A percentile compares a stretch with the other conserved stretches of the same genome.
Conservation (phyloP, 139 green algal genomes). For the Chlamydomonas incerta region DNA sequence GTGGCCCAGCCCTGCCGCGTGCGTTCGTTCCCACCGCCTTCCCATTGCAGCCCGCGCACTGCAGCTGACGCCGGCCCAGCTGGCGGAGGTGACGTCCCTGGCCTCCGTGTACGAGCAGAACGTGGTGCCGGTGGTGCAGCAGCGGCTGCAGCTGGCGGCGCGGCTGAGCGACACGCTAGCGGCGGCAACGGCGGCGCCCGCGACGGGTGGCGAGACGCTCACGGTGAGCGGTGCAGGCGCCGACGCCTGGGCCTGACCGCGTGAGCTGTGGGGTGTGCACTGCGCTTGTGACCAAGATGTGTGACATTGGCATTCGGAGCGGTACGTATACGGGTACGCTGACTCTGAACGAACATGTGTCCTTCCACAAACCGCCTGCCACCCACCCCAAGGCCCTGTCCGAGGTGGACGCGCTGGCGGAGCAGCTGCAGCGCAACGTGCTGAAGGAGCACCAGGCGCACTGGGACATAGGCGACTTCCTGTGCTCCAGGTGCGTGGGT, state of each 20-base stretch:
- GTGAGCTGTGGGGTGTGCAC: no score
- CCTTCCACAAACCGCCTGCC: background rate
- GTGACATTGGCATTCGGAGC: no score
- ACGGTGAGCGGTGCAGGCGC: background rate
- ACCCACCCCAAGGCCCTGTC: background rate
- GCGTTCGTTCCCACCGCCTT: no score
- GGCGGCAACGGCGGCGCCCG: background rate
- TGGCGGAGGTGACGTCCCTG: background rate
- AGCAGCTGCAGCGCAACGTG: conserved; percentile 27
- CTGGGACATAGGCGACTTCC: conserved; percentile 24
- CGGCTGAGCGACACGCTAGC: background rate
- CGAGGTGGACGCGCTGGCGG: background rate
- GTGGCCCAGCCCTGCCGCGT: no score
- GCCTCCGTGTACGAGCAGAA: conserved; percentile 3
- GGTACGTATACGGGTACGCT: no score
- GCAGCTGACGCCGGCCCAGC: conserved; percentile 7
- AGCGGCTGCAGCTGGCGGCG: conserved; percentile 22
- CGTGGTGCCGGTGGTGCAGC: conserved; percentile 9
- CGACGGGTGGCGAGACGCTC: background rate
- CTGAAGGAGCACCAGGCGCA: conserved; percentile 33
- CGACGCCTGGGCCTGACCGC: no score
- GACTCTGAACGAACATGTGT: no score
- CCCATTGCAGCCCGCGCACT: conserved; percentile 28
- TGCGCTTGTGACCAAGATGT: no score
- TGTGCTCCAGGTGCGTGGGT: conserved; percentile 23